Evolutionary conservation across 2,329 filamentous ascomycete genomes (phyloP).

Genomic region (Cladosporium sp.): DNA sequence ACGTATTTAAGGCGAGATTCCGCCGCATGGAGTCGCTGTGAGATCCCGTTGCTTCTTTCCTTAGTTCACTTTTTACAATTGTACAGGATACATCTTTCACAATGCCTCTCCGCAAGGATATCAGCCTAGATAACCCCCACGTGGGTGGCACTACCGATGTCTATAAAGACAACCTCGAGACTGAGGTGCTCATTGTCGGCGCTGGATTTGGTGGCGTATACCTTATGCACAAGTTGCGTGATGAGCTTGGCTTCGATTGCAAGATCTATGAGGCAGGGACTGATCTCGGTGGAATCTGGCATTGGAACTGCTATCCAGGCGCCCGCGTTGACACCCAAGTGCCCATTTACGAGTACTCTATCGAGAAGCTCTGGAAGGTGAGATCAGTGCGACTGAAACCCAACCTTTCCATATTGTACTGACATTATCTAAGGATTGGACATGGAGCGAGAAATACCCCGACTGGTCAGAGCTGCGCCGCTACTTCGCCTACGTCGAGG

Average conservation of each 20-base stretch:
- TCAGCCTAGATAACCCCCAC: neutral
- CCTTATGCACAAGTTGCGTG: slow-evolving; percentile 21
- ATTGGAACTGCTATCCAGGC: slow-evolving; percentile 36
- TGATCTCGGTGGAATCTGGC: slow-evolving; percentile 34
- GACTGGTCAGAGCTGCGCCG: slow-evolving; percentile 40
- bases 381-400: neutral
- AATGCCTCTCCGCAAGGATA: slow-evolving; percentile 8
- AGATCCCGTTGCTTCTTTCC: too few relatives aligned
- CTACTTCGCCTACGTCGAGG: slow-evolving; percentile 59
- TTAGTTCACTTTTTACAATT: neutral
- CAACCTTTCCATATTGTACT: neutral
- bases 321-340: slow-evolving; percentile 44
- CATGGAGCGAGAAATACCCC: slow-evolving; percentile 37
- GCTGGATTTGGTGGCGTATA: slow-evolving; percentile 27
- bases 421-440: slow-evolving; percentile 43
- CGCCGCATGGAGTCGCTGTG: too few relatives aligned
- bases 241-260: slow-evolving; percentile 26
- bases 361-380: slow-evolving; percentile 40
- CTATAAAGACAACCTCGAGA: slow-evolving; percentile 5
- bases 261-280: slow-evolving; percentile 32
- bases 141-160: slow-evolving; percentile 2
- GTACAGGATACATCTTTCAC: neutral
- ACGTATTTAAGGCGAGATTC: too few relatives aligned
- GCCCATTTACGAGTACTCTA: slow-evolving; percentile 43
- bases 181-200: slow-evolving; percentile 26